Conservation (phyloP, 768 basidiomycete genomes). For the Mrakia hoshinonis region DNA sequence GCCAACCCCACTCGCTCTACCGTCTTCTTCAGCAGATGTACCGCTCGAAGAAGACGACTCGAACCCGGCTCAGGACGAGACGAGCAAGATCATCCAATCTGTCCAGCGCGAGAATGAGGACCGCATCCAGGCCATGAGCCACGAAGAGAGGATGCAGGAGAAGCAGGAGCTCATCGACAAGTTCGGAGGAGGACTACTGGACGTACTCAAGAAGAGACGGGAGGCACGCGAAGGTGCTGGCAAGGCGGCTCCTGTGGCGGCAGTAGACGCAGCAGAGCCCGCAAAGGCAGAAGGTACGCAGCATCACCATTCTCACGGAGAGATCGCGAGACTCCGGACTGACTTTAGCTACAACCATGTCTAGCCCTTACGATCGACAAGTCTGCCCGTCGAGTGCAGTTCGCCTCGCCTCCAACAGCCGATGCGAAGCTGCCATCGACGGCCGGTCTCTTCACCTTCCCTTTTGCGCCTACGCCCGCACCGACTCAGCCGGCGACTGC, state of each 20-base stretch:
- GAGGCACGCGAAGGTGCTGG: conserved; percentile 44
- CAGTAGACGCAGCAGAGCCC: not conserved
- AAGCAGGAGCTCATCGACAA: conserved; percentile 57
- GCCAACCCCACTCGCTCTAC: not conserved
- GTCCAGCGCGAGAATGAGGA: conserved; percentile 57
- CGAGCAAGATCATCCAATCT: conserved; percentile 46
- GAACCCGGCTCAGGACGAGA: conserved; percentile 42
- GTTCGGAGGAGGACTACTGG: conserved; percentile 60
- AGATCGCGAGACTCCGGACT: too few relatives aligned
- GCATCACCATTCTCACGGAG: too few relatives aligned
- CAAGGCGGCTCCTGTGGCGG: conserved; percentile 23
- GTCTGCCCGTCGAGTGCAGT: conserved; percentile 26
- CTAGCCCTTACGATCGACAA: conserved; percentile 19
- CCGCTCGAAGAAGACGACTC: not conserved
- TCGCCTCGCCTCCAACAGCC: conserved; percentile 4
- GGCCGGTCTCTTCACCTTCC: conserved; percentile 10
- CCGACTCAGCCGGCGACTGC: not conserved
- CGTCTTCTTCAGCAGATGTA: not conserved
- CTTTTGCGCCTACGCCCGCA: not conserved
- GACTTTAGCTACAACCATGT: too few relatives aligned
- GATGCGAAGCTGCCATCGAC: not conserved
- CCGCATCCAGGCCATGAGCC: conserved; percentile 58
- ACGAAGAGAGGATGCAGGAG: conserved; percentile 61
- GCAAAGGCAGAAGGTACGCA: conserved; percentile 15
- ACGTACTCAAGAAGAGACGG: conserved; percentile 53